Evolutionary conservation across 345 rosid species (phyloP).

Genomic region (Populus davidiana): DNA sequence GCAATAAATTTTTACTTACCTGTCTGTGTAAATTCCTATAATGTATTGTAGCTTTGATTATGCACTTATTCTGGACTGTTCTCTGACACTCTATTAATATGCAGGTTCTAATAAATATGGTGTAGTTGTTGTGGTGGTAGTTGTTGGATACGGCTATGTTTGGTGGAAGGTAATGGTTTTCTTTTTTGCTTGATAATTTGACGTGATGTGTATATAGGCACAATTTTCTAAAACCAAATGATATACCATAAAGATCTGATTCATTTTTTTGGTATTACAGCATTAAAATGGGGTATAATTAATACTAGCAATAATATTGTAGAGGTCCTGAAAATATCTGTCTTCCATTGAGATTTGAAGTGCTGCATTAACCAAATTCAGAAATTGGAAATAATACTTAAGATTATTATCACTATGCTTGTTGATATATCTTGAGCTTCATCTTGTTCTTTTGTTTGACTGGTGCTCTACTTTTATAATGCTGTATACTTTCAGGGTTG

Average conservation of each 20-base stretch:
- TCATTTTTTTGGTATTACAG: neutral
- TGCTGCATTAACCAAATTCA: neutral
- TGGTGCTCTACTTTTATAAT: constrained; percentile 6
- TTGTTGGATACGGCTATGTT: constrained; percentile 63
- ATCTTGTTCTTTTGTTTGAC: neutral
- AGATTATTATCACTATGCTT: neutral
- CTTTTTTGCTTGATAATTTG: neutral
- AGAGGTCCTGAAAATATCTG: neutral
- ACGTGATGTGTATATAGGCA: neutral
- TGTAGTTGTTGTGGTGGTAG: constrained; percentile 44
- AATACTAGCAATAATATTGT: neutral
- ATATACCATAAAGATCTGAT: neutral
- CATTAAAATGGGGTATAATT: neutral
- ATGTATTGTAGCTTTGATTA: constrained; percentile 11
- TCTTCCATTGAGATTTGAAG: neutral
- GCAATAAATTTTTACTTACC: neutral
- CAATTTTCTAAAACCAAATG: neutral
- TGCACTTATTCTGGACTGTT: neutral
- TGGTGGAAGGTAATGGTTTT: constrained; percentile 72
- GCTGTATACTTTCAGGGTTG: constrained; percentile 58
- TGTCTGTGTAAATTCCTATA: neutral
- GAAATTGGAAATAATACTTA: neutral
- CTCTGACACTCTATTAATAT: constrained; percentile 3
- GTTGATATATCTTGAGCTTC: constrained; percentile 3
- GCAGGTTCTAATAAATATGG: constrained; percentile 59